Evolutionary conservation across 805 yeast genomes (phyloP), one percentile per base, ranked within the genome.

Genomic region (Candida golubevii): DNA sequence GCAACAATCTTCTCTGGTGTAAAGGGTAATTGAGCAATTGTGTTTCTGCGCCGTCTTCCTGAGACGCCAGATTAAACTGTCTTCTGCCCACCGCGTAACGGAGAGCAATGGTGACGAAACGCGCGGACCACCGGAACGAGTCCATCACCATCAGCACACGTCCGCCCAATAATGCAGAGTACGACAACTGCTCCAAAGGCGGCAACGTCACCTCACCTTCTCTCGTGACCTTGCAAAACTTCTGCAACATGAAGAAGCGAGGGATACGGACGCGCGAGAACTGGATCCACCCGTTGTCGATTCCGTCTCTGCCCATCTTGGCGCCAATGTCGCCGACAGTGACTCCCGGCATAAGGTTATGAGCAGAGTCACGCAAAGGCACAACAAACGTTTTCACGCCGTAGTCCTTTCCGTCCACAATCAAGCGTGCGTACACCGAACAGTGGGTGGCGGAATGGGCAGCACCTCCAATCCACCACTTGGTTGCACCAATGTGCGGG

Each of bases 381-480:
- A 55, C 58, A 5, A 55, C 50, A 35, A 55, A 55, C 15, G 58
- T 55, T 44, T 55, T 55, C 42, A 55, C 58, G 14, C 58, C 58
- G 33, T 51, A 53, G 46, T 55, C 58, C 39, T 53, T 38, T 44
- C 56, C 54, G 32, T 51, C 50, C 9, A 55, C 58, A 36, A 51
- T 45, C 40, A 55, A 42, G 9, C 58, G 41, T 26, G 58, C 58
- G 38, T 55, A 55, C 7, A 51, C 56, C 7, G 51, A 35, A 30
- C 53, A 46, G 46, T 55, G 58, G 6, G 58, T 48, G 29, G 58
- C 51, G n/a, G 55, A 49, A 40, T 55, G 58, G 1, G 58, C 58
- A 6, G 58, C 58, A 33, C 58, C 58, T 7, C 58, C 58, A 15
- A 55, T 55, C 58, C 58, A 55, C 58, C 58, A 55, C 46, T 55